Percentiles rank a stretch among this genome's conserved stretches.
Evolutionary conservation across 176 grass and related monocot genomes (phyloP).

Genomic region (Musa itinerans): DNA sequence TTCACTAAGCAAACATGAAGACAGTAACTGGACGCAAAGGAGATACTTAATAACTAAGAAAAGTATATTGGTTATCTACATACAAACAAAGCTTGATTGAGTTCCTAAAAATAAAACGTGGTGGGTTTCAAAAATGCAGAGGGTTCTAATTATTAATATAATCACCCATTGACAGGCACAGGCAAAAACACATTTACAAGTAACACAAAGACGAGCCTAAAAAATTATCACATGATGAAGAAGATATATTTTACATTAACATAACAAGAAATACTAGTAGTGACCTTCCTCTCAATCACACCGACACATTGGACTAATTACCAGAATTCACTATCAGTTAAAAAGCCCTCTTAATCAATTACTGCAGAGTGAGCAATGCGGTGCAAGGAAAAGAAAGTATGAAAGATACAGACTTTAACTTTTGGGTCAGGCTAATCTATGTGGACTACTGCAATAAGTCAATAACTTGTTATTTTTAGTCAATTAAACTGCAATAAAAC

Average conservation of each 20-base stretch:
- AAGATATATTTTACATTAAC: not conserved
- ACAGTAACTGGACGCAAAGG: not conserved
- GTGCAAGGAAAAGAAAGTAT: not conserved
- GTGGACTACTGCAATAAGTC: not conserved
- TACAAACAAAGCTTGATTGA: not conserved
- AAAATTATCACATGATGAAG: not conserved
- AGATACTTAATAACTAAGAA: not conserved
- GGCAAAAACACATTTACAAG: not conserved
- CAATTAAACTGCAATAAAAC: not conserved
- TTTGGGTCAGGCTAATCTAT: not conserved
- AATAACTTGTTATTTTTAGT: not conserved
- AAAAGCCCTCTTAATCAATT: not conserved
- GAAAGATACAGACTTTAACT: not conserved
- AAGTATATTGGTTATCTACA: not conserved
- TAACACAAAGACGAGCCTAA: not conserved
- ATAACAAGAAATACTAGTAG: not conserved
- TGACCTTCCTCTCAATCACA: not conserved
- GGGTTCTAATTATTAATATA: not conserved
- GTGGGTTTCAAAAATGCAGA: not conserved
- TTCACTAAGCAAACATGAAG: not conserved
- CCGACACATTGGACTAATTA: not conserved
- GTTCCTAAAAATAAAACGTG: not conserved
- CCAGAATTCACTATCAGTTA: not conserved
- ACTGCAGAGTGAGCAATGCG: not conserved
- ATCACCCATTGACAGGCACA: not conserved